These are phyloP conservation scores for Chenopodium album DNA, from an alignment of 148 eudicot species.

Conservation along the genomic window DNA sequence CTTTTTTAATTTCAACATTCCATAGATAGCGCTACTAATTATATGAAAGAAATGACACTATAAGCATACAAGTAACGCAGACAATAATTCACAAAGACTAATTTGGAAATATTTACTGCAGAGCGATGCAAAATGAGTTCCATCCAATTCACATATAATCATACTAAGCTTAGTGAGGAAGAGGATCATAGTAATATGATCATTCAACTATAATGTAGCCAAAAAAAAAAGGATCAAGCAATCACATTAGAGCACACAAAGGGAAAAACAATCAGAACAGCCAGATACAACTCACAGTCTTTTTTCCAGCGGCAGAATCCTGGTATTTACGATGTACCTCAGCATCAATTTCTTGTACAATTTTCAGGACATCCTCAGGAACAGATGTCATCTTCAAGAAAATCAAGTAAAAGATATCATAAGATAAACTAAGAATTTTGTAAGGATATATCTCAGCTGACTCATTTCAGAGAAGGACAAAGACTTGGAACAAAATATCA, in stretches of 20 bases:
- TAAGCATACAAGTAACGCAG: not conserved
- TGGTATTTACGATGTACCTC: slow-evolving; percentile 26
- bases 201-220: not conserved
- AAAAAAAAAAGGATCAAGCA: not conserved
- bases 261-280: not conserved
- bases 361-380: slow-evolving; percentile 29
- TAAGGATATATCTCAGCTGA: not conserved
- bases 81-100: not conserved
- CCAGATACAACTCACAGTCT: slow-evolving; percentile 29
- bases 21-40: not conserved
- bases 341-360: slow-evolving; percentile 26
- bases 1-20: not conserved
- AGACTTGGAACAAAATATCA: slow-evolving; percentile 1
- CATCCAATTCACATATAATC: not conserved
- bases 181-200: not conserved
- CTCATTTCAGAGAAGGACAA: not conserved
- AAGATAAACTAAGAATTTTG: not conserved
- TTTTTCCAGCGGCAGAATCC: slow-evolving; percentile 15
- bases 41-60: not conserved
- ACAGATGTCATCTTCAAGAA: slow-evolving; percentile 27
- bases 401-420: slow-evolving; percentile 1
- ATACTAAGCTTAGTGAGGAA: too few species aligned
- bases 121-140: not conserved
- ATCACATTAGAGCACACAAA: not conserved
- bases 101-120: not conserved